Base-by-base conservation (phyloP, 768 basidiomycete species). In the Mycena maculata region DNA sequence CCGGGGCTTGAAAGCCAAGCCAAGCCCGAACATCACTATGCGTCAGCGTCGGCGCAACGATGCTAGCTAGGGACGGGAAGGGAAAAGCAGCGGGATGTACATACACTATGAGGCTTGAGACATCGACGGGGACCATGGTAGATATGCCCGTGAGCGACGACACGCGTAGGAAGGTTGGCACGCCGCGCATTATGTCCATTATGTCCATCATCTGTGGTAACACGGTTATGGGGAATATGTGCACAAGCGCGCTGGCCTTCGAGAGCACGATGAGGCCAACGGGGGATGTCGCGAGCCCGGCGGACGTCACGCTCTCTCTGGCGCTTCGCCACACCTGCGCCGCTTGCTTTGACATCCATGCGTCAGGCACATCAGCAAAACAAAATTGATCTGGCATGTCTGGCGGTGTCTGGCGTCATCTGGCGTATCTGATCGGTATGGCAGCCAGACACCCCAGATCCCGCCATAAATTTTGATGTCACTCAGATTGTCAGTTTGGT, bases 261-360 rank as follows among this genome's bases (percentile, higher is more conserved):
- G 63, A 64, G 38, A 64, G 45, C 55, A 64, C 63, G 18, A 64
- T 39, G 39, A 64, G 63, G 38, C 55, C 63, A 28, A 64, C 63
- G 38, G 63, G 63, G 28, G 45, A 49, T 30, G 45, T 44, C 28
- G 27, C 63, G 39, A 64, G 30, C 47, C 55, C 63, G 39, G 47
- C 48, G 36, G 56, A 27, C 39, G 31, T 60, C 57, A 20, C 25
- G 44, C 57, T n/a, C 33, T 58, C 64, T 39, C 64, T 45, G 23
- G 41, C 48, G 36, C 50, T 65, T 16, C 49, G 57, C 64, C 64
- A 59, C 20, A 54, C n/a, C 12, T 47, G 57, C 50, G 27, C 25
- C 57, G 57, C 56, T 22, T 53, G 53, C 57, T 44, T 20, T 39
- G 49, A 45, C 41, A 53, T 53, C 48, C 49, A 53, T 33, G 41